Conservation (phyloP, 176 grass and related monocot genomes). For the Phragmites australis region DNA sequence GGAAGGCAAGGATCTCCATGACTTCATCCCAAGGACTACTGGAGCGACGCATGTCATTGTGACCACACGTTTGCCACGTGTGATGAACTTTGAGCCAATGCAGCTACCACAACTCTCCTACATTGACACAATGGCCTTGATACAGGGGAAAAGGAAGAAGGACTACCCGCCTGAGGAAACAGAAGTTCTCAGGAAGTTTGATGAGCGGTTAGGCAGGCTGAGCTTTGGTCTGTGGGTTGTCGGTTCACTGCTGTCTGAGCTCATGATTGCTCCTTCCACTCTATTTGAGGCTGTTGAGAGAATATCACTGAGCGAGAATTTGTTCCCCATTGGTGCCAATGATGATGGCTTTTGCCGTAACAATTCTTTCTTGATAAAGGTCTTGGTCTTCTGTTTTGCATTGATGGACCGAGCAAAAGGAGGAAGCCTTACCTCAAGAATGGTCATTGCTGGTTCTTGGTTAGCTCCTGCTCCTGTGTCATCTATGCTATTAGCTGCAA, state of each 20-base stretch:
- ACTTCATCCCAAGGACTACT: constrained; percentile 91
- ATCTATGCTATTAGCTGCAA: constrained; percentile 68
- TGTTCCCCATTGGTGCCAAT: constrained; percentile 43
- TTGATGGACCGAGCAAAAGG: constrained; percentile 79
- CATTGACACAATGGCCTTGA: constrained; percentile 68
- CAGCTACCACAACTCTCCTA: constrained; percentile 69
- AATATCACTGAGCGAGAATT: constrained; percentile 65
- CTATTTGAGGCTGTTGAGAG: constrained; percentile 82
- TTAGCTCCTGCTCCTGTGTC: constrained; percentile 85
- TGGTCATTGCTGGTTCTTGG: constrained; percentile 87
- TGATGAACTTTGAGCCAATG: constrained; percentile 90
- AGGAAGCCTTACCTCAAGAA: constrained; percentile 75
- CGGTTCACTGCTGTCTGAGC: constrained; percentile 81
- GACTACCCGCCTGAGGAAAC: constrained; percentile 72
- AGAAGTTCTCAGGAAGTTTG: constrained; percentile 80
- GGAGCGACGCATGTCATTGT: constrained; percentile 82
- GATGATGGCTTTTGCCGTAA: constrained; percentile 84
- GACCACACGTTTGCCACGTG: constrained; percentile 68
- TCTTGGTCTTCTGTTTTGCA: constrained; percentile 80
- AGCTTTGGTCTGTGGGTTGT: constrained; percentile 89
- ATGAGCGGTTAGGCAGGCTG: constrained; percentile 77
- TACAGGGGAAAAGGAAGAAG: constrained; percentile 81
- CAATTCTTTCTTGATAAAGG: constrained; percentile 85
- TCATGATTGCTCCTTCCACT: constrained; percentile 75
- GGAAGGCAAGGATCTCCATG: constrained; percentile 98